Evolutionary conservation across 108 stramenopile species (phyloP).

Genomic region (Schizochytrium sp.): DNA sequence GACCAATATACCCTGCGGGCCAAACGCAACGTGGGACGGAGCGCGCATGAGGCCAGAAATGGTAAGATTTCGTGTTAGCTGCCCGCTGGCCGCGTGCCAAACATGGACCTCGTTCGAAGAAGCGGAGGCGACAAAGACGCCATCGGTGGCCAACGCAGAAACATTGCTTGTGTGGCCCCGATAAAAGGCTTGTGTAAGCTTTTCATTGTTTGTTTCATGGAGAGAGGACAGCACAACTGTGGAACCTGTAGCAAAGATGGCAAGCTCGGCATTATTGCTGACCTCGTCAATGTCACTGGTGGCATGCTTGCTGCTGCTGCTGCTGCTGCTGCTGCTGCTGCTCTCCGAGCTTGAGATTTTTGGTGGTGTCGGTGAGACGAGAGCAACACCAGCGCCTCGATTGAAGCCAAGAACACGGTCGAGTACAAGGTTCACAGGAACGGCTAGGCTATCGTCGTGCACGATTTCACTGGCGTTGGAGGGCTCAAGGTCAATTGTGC

Average conservation of each 20-base stretch:
- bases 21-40: background rate
- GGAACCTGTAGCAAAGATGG: too few species aligned
- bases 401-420: background rate
- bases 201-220: too few species aligned
- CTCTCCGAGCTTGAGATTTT: too few species aligned
- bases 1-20: background rate
- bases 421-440: background rate
- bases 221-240: too few species aligned
- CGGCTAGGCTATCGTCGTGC: background rate
- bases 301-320: too few species aligned
- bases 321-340: too few species aligned
- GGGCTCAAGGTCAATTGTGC: background rate
- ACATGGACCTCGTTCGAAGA: background rate
- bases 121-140: background rate
- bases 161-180: background rate
- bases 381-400: background rate
- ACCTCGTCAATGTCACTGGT: too few species aligned
- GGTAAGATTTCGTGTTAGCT: background rate
- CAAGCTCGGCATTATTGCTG: too few species aligned
- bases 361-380: background rate
- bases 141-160: background rate
- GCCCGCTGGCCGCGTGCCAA: background rate
- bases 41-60: background rate
- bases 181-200: background rate
- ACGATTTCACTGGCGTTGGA: background rate